Evolutionary conservation across 2,329 filamentous ascomycete genomes (phyloP), one percentile per base, ranked within the genome.

Genomic region (Colletotrichum sp.): DNA sequence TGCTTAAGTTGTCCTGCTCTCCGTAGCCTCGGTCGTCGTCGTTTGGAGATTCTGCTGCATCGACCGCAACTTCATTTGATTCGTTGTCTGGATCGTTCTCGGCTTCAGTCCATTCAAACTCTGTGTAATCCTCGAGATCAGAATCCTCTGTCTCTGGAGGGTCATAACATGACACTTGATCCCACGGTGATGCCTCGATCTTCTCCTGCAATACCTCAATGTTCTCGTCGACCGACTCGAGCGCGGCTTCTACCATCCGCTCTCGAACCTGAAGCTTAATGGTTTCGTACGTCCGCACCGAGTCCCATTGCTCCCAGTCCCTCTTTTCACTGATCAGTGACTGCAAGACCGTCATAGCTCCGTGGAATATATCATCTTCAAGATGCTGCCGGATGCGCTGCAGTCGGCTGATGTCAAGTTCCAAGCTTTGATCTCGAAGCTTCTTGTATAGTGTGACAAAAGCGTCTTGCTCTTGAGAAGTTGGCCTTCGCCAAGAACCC

Each of bases 141-240:
- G 36, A 7, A 12, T 24, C 11, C 1, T 2, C 1, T 5, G 31
- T 5, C 2, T 11, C 13, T 3, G 18, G 2, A 11, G 8, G 21
- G 16, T 66, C 29, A 4, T 6, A 29, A 1, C 0, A 0, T 6
- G 51, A 70, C 5, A n/a, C 16, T 16, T 21, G 33, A 27, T 67
- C 13, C 15, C n/a, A 31, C 1, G 3, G 6, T 4, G 63, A 71
- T 2, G n/a, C 15, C 0, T 62, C 55, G n/a, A 75, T 59, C 15
- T 61, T 57, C 13, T 38, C 65, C 3, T 29, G 16, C 7, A 72
- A 43, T 0, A 63, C 6, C 11, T 38, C 72, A 15, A 72, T 15
- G 2, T 63, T 72, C 29, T 76, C 61, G 3, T 72, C 68, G 1
- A 76, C n/a, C 0, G 65, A 69, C 21, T 69, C 65, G 4, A 75